phyloP scores from a whole-genome alignment of 495 filamentous ascomycete genomes.

The Extremus antarcticus region DNA sequence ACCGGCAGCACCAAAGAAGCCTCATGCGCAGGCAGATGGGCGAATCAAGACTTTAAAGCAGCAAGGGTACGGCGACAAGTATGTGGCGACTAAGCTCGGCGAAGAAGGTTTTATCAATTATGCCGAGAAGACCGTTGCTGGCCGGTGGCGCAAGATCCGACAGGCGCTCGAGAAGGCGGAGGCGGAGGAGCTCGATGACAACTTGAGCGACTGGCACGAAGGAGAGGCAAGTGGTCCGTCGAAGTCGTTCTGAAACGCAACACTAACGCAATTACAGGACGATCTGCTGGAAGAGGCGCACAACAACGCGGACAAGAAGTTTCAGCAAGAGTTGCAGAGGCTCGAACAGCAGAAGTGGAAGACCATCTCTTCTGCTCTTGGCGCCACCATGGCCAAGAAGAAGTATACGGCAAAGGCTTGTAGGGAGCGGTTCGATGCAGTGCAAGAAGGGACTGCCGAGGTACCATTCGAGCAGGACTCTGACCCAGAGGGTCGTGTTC shows the following conservation, averaged over 20 bases:
- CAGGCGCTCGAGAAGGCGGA: conserved; percentile 22
- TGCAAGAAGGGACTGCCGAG: conserved; percentile 24
- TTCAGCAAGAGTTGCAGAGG: conserved; percentile 18
- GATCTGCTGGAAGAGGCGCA: conserved; percentile 19
- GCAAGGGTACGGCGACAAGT: conserved; percentile 22
- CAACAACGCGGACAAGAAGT: conserved; percentile 19
- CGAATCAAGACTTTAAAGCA: conserved; percentile 31
- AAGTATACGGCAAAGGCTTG: conserved; percentile 27
- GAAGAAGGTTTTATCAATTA: conserved; percentile 26
- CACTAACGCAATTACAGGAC: conserved; percentile 21
- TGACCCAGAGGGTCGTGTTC: conserved; percentile 19
- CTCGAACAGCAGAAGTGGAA: conserved; percentile 20
- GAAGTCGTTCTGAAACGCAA: too few species aligned
- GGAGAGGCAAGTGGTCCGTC: conserved; percentile 33
- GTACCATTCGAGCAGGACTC: conserved; percentile 25
- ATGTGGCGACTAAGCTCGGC: conserved; percentile 26
- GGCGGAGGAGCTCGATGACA: conserved; percentile 28
- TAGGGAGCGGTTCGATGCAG: conserved; percentile 22
- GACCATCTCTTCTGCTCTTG: conserved; percentile 17
- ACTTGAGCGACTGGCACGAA: conserved; percentile 30
- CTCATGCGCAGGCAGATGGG: conserved; percentile 24
- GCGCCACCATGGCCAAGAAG: conserved; percentile 13
- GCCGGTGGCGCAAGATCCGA: conserved; percentile 29
- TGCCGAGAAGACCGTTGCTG: conserved; percentile 29
- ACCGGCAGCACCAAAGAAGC: background rate